A percentile compares a stretch with the other conserved stretches of the same genome.
These are phyloP conservation scores for Conringia planisiliqua DNA, from an alignment of 345 rosid genomes.

Conservation along the genomic window DNA sequence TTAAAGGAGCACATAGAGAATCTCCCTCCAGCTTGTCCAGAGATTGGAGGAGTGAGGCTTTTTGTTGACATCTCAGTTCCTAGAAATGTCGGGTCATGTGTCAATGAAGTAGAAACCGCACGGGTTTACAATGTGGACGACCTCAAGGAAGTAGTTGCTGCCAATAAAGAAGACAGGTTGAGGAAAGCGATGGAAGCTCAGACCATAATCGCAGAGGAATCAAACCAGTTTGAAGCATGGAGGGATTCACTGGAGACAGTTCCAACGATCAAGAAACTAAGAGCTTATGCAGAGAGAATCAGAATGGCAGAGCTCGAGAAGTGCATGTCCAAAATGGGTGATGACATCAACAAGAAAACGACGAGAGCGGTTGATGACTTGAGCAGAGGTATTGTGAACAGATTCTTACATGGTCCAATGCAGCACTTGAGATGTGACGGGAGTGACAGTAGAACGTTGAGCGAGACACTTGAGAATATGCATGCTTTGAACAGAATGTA, in stretches of 20 bases:
- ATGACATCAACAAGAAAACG: conserved; percentile 78
- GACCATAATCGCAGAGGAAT: conserved; percentile 69
- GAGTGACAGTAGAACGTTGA: conserved; percentile 66
- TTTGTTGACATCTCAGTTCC: conserved; percentile 93
- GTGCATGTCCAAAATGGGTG: conserved; percentile 92
- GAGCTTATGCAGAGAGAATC: conserved; percentile 94
- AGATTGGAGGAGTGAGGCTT: conserved; percentile 64
- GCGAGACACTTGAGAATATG: conserved; percentile 92
- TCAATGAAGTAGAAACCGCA: conserved; percentile 47
- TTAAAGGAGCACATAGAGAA: conserved; percentile 59
- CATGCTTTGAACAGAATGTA: conserved; percentile 97
- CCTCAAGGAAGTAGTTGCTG: conserved; percentile 98
- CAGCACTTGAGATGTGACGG: conserved; percentile 97
- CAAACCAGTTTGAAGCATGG: conserved; percentile 89
- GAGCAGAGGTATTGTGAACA: conserved; percentile 89
- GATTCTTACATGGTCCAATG: conserved; percentile 97
- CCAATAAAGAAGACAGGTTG: conserved; percentile 90
- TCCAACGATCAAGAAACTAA: conserved; percentile 89
- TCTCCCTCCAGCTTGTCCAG: conserved; percentile 51
- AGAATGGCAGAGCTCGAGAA: conserved; percentile 76
- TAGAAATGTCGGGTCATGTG: conserved; percentile 83
- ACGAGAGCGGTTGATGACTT: conserved; percentile 84
- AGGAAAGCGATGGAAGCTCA: conserved; percentile 97
- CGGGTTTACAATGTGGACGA: conserved; percentile 87
- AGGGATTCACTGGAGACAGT: conserved; percentile 93